A percentile compares a stretch with the other conserved stretches of the same genome.
phyloP scores from a whole-genome alignment of 2,329 filamentous ascomycete genomes.

The Gyromitra esculenta region DNA sequence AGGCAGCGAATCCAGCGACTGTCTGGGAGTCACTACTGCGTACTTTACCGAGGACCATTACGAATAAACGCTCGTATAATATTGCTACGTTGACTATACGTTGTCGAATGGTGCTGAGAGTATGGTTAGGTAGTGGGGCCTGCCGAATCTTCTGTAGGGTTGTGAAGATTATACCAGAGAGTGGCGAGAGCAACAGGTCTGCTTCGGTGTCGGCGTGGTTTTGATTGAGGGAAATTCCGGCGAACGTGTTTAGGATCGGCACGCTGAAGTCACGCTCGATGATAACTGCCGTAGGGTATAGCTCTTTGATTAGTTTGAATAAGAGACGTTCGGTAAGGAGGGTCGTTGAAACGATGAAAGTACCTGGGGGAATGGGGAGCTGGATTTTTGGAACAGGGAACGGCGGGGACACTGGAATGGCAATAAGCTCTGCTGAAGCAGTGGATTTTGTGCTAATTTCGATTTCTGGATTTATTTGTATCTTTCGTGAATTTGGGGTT shows the following conservation, averaged over 20 bases:
- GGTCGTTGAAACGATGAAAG: conserved; percentile 67
- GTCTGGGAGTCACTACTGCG: conserved; percentile 62
- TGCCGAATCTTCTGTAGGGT: conserved; percentile 78
- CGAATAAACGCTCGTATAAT: conserved; percentile 73
- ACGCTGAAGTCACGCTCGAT: conserved; percentile 70
- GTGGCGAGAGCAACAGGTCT: conserved; percentile 77
- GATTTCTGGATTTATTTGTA: conserved; percentile 17
- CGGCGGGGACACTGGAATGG: conserved; percentile 23
- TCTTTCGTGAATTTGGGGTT: conserved; percentile 46
- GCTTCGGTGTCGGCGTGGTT: conserved; percentile 66
- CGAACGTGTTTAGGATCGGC: conserved; percentile 34
- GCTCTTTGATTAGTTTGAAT: conserved; percentile 64
- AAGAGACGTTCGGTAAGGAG: conserved; percentile 64
- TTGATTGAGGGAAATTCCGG: conserved; percentile 50
- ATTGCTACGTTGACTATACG: conserved; percentile 61
- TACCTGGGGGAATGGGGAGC: conserved; percentile 56
- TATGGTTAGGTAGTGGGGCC: conserved; percentile 70
- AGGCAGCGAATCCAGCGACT: conserved; percentile 66
- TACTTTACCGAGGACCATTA: conserved; percentile 70
- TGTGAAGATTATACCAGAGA: conserved; percentile 74
- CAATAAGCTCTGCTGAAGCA: conserved; percentile 8
- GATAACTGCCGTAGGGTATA: conserved; percentile 66
- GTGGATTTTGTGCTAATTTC: background rate
- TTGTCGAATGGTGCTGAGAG: conserved; percentile 64
- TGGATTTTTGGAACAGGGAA: conserved; percentile 44